phyloP scores from a whole-genome alignment of 306 rosid genomes.

The Begonia masoniana region DNA sequence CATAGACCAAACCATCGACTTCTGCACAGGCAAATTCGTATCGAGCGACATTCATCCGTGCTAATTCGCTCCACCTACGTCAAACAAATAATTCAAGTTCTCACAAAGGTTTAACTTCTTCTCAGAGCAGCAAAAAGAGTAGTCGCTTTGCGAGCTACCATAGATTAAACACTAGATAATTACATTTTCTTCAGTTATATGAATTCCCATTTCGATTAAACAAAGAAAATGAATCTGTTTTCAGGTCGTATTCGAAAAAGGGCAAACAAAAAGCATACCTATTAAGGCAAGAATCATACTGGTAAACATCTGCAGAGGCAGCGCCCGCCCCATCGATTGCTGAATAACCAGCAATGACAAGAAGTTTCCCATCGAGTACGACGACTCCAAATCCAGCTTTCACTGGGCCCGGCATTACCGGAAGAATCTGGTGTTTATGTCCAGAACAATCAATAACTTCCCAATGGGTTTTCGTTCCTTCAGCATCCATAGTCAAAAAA shows the following conservation, averaged over 20 bases:
- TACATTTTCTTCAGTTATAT: too few relatives aligned
- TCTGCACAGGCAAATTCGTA: conserved; percentile 82
- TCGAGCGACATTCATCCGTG: conserved; percentile 58
- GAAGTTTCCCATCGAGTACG: conserved; percentile 72
- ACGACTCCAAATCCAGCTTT: conserved; percentile 56
- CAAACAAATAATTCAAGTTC: background rate
- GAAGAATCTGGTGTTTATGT: conserved; percentile 38
- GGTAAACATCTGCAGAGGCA: conserved; percentile 60
- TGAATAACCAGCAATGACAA: conserved; percentile 73
- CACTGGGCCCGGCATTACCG: conserved; percentile 57
- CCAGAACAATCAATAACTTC: conserved; percentile 81
- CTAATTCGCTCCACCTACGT: conserved; percentile 63
- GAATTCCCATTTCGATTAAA: too few relatives aligned
- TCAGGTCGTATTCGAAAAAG: background rate
- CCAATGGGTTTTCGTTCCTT: conserved; percentile 72
- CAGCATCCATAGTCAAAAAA: conserved; percentile 44
- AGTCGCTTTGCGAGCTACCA: too few relatives aligned
- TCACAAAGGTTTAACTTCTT: too few relatives aligned
- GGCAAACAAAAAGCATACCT: conserved; percentile 18
- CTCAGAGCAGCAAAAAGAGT: too few relatives aligned
- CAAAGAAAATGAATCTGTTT: background rate
- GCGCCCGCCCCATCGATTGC: conserved; percentile 22
- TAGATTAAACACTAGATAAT: too few relatives aligned
- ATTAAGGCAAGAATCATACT: conserved; percentile 76
- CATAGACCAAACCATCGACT: conserved; percentile 71